These are phyloP conservation scores for Fusarium albidum DNA, from an alignment of 2,329 filamentous ascomycete species.

Conservation along the genomic window DNA sequence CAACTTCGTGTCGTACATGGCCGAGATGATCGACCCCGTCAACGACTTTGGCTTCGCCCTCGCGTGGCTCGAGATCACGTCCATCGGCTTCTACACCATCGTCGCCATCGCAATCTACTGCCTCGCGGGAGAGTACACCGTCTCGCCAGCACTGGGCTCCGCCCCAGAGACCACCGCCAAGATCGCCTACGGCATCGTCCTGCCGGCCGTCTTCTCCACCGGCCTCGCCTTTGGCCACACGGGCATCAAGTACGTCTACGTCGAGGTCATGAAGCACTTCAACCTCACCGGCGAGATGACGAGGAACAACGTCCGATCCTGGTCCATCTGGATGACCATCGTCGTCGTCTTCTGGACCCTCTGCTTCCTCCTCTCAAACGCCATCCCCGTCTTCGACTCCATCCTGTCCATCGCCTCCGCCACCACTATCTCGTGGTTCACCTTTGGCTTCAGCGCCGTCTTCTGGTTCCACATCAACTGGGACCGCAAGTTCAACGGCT, in stretches of 20 bases:
- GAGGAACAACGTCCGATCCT: constrained; percentile 43
- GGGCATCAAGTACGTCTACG: constrained; percentile 47
- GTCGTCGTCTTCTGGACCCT: constrained; percentile 46
- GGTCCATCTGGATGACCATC: constrained; percentile 46
- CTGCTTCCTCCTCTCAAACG: constrained; percentile 47
- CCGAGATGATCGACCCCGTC: constrained; percentile 47
- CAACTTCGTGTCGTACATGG: constrained; percentile 48
- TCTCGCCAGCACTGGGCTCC: constrained; percentile 39
- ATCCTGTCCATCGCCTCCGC: constrained; percentile 48
- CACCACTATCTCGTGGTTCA: constrained; percentile 48
- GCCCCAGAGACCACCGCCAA: constrained; percentile 34
- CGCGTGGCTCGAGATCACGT: constrained; percentile 35
- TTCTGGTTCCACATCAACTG: constrained; percentile 50
- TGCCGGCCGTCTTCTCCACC: constrained; percentile 42
- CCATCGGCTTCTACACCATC: constrained; percentile 38
- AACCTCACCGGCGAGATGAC: constrained; percentile 46
- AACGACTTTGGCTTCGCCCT: constrained; percentile 43
- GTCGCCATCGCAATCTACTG: constrained; percentile 41
- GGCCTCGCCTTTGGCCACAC: constrained; percentile 46
- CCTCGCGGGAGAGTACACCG: constrained; percentile 40
- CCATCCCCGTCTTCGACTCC: constrained; percentile 49
- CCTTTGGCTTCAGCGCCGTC: constrained; percentile 47
- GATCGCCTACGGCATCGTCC: constrained; percentile 44
- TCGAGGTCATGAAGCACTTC: constrained; percentile 44
- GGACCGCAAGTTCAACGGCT: constrained; percentile 40